Percentiles rank a stretch among this genome's conserved stretches.
Evolutionary conservation across 2,329 filamentous ascomycete genomes (phyloP).

Genomic region (Diaporthe batatas): DNA sequence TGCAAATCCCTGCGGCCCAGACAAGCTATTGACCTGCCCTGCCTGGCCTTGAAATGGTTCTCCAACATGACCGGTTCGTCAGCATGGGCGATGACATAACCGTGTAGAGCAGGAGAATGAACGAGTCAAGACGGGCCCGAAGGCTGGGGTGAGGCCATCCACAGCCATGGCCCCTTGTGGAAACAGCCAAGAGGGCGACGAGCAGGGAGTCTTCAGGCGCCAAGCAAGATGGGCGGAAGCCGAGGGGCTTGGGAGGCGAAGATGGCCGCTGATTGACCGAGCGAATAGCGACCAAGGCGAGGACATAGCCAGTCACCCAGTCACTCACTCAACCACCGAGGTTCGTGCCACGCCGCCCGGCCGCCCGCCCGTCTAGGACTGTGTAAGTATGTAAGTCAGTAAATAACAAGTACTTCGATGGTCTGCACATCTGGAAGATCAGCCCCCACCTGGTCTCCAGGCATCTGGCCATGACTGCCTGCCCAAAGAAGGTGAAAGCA

Average conservation of each 20-base stretch:
- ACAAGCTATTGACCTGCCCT: conserved; percentile 3
- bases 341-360: not conserved
- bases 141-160: not conserved
- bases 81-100: not conserved
- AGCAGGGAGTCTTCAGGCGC: conserved; percentile 20
- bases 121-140: conserved; percentile 13
- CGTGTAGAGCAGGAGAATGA: not conserved
- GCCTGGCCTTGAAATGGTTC: not conserved
- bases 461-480: no score
- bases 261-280: conserved; percentile 15
- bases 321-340: not conserved
- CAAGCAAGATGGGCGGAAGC: conserved; percentile 4
- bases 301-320: not conserved
- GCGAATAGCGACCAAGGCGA: conserved; percentile 1
- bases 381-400: no score
- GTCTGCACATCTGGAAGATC: no score
- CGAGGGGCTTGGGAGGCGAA: not conserved
- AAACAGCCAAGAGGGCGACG: conserved; percentile 21
- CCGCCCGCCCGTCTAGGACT: not conserved
- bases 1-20: conserved; percentile 22
- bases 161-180: conserved; percentile 6
- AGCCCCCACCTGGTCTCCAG: no score
- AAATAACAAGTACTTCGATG: no score
- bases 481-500: no score
- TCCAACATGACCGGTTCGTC: not conserved